Evolutionary conservation across 257 asterid species (phyloP).

Genomic region (Schizonepeta tenuifolia): DNA sequence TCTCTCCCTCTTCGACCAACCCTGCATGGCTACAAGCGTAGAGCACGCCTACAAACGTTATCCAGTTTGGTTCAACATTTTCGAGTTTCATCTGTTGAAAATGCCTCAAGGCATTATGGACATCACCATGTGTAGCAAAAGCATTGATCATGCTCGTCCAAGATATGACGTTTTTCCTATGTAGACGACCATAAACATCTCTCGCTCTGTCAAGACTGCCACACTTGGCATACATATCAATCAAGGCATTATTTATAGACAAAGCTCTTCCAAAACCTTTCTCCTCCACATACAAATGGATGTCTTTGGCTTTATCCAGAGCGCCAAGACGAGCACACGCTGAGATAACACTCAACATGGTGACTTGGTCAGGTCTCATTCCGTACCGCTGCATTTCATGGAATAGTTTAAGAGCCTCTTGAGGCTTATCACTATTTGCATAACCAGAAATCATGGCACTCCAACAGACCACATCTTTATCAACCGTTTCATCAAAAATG

Average conservation of each 20-base stretch:
- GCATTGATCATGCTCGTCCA: conserved; percentile 80
- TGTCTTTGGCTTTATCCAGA: conserved; percentile 55
- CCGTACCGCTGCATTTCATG: conserved; percentile 57
- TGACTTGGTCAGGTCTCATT: conserved; percentile 72
- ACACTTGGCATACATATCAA: conserved; percentile 83
- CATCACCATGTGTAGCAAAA: conserved; percentile 69
- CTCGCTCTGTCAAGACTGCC: conserved; percentile 65
- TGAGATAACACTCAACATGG: conserved; percentile 73
- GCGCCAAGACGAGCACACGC: conserved; percentile 78
- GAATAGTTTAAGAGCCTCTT: conserved; percentile 66
- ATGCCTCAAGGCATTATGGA: conserved; percentile 47
- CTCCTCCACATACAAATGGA: conserved; percentile 49
- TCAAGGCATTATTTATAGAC: conserved; percentile 70
- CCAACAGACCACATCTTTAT: conserved; percentile 79
- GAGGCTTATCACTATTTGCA: conserved; percentile 69
- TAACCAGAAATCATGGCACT: conserved; percentile 85
- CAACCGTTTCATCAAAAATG: conserved; percentile 54
- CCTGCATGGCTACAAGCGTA: conserved; percentile 84
- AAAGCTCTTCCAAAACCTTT: conserved; percentile 58
- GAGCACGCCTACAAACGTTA: conserved; percentile 71
- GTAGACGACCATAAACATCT: conserved; percentile 51
- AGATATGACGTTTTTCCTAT: conserved; percentile 62
- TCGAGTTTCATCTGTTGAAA: conserved; percentile 63
- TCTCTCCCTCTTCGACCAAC: conserved; percentile 62
- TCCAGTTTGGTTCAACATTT: conserved; percentile 67